Percentiles rank a stretch among this genome's conserved stretches.
phyloP scores from a whole-genome alignment of 495 filamentous ascomycete species.

The Umbilicaria muhlenbergii region DNA sequence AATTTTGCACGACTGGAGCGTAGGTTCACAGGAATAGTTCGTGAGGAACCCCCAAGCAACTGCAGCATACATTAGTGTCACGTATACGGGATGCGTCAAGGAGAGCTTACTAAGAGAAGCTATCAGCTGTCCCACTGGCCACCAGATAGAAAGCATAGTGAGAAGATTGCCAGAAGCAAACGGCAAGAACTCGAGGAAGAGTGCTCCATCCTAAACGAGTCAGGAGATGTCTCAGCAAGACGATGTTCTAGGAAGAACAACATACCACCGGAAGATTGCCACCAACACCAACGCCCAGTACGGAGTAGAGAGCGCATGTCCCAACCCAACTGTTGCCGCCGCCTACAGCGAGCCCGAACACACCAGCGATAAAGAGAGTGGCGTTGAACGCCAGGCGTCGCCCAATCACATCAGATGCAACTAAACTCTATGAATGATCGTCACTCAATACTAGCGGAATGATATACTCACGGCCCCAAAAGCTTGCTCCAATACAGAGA shows the following conservation, averaged over 20 bases:
- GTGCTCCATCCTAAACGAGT: constrained; percentile 26
- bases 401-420: constrained; percentile 27
- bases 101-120: constrained; percentile 12
- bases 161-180: constrained; percentile 34
- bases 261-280: constrained; percentile 35
- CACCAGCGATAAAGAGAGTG: constrained; percentile 37
- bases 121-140: constrained; percentile 43
- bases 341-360: constrained; percentile 38
- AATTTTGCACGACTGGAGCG: constrained; percentile 21
- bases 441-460: neutral
- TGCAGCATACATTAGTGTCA: constrained; percentile 19
- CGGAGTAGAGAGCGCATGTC: constrained; percentile 30
- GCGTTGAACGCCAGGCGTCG: constrained; percentile 43
- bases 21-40: constrained; percentile 30
- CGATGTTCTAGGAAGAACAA: too few relatives aligned
- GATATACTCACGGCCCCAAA: constrained; percentile 30
- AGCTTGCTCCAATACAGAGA: constrained; percentile 40
- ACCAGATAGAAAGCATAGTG: constrained; percentile 43
- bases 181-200: constrained; percentile 46
- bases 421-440: too few relatives aligned
- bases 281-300: constrained; percentile 40
- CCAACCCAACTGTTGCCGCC: constrained; percentile 38
- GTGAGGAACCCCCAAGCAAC: constrained; percentile 41
- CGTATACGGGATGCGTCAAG: neutral
- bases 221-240: neutral